Percentiles rank a stretch among this genome's conserved stretches.
Conservation (phyloP, 352 stramenopile genomes). For the Saprolegnia parasitica region DNA sequence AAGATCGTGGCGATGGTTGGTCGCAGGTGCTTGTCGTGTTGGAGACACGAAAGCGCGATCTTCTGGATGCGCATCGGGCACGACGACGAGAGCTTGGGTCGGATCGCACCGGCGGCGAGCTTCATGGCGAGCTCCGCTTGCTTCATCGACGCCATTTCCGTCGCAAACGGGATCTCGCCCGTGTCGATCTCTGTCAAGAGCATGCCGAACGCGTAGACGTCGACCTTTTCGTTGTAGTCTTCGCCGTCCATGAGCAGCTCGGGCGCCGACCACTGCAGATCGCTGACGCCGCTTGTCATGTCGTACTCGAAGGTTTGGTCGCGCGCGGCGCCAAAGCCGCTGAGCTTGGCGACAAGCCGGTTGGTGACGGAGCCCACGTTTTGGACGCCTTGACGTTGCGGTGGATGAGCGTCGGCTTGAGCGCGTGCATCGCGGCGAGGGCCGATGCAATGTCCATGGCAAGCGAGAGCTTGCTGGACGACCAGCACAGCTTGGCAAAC, state of each 20-base stretch:
- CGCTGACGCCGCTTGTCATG: neutral
- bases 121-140: neutral
- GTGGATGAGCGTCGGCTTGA: slow-evolving; percentile 26
- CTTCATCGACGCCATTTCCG: neutral
- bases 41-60: neutral
- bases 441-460: slow-evolving; percentile 34
- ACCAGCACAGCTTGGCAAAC: slow-evolving; percentile 31
- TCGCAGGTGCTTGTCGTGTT: neutral
- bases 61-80: neutral
- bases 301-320: slow-evolving; percentile 19
- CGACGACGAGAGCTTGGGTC: neutral
- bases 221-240: slow-evolving; percentile 20
- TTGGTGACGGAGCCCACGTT: neutral
- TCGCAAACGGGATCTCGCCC: neutral
- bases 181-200: slow-evolving; percentile 17
- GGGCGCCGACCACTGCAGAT: slow-evolving; percentile 11
- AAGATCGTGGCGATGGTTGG: neutral
- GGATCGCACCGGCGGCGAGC: neutral
- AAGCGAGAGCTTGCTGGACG: slow-evolving; percentile 34
- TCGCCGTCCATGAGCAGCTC: slow-evolving; percentile 12
- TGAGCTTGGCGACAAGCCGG: neutral
- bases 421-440: slow-evolving; percentile 40
- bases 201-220: slow-evolving; percentile 20
- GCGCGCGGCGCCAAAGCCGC: neutral
- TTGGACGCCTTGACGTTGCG: neutral